A percentile compares a stretch with the other conserved stretches of the same genome.
Conservation (phyloP, 208 protist genomes). For the Wallacemonas sp. region DNA sequence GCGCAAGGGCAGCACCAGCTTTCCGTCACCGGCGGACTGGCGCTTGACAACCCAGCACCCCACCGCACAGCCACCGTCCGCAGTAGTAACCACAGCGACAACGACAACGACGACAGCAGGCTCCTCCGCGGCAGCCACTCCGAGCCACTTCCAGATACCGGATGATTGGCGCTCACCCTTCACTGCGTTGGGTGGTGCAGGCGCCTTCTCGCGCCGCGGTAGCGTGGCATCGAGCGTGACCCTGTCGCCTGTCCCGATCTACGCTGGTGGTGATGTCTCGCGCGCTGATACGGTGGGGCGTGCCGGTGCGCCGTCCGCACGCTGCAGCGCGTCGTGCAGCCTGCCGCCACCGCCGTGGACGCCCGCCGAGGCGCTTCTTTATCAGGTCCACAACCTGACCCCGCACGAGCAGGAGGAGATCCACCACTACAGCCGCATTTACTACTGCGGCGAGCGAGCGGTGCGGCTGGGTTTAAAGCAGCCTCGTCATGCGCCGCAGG, state of each 20-base stretch:
- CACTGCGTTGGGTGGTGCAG: no score
- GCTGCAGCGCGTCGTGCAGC: not conserved
- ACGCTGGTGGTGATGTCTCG: not conserved
- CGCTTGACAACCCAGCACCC: no score
- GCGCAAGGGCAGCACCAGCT: not conserved
- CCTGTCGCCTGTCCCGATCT: not conserved
- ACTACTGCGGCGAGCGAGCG: conserved; percentile 75
- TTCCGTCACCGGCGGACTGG: no score
- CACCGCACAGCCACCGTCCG: no score
- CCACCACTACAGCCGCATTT: conserved; percentile 56
- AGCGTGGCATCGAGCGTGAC: not conserved
- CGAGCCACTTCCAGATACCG: no score
- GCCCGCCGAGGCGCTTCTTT: conserved; percentile 32
- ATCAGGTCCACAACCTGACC: conserved; percentile 49
- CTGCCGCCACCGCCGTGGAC: conserved; percentile 41
- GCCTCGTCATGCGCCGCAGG: not conserved
- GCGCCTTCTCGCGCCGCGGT: no score
- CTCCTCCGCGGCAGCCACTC: not conserved
- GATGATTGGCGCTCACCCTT: not conserved
- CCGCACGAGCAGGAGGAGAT: conserved; percentile 83
- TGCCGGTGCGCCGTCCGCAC: conserved; percentile 8
- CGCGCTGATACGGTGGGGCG: no score
- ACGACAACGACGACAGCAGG: not conserved
- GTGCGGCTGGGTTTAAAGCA: conserved; percentile 18
- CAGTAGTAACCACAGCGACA: no score